phyloP scores from a whole-genome alignment of 176 grass and related monocot species.

The Dendrocalamus sinicus region DNA sequence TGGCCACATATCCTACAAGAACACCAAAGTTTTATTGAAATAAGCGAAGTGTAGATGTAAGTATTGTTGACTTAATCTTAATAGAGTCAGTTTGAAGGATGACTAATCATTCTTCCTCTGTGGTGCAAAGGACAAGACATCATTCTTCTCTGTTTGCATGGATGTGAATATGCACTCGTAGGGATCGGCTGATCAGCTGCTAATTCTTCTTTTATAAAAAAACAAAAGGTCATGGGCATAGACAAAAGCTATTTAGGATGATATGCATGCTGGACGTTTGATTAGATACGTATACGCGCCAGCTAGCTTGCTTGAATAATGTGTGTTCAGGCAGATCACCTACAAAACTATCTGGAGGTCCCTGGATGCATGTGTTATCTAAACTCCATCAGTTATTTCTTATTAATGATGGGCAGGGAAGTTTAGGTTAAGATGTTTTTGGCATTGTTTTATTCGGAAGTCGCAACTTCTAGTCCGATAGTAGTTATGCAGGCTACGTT shows the following conservation, averaged over 20 bases:
- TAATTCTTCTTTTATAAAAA: slow-evolving; percentile 21
- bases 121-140: slow-evolving; percentile 5
- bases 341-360: neutral
- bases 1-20: neutral
- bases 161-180: slow-evolving; percentile 16
- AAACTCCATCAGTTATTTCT: slow-evolving; percentile 1
- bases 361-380: slow-evolving; percentile 11
- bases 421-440: neutral
- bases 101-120: slow-evolving; percentile 30
- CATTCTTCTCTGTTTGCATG: slow-evolving; percentile 11
- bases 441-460: neutral
- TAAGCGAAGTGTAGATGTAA: neutral
- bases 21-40: neutral
- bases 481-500: neutral
- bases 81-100: slow-evolving; percentile 6
- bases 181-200: neutral
- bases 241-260: neutral
- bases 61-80: slow-evolving; percentile 14
- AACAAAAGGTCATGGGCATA: neutral
- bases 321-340: neutral
- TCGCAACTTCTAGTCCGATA: neutral
- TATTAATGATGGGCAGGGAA: neutral
- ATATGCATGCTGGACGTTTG: neutral
- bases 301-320: slow-evolving; percentile 19
- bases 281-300: neutral